A percentile compares a stretch with the other conserved stretches of the same genome.
These are phyloP conservation scores for Arthrobotrys sinensis DNA, from an alignment of 2,329 filamentous ascomycete species.

Conservation along the genomic window DNA sequence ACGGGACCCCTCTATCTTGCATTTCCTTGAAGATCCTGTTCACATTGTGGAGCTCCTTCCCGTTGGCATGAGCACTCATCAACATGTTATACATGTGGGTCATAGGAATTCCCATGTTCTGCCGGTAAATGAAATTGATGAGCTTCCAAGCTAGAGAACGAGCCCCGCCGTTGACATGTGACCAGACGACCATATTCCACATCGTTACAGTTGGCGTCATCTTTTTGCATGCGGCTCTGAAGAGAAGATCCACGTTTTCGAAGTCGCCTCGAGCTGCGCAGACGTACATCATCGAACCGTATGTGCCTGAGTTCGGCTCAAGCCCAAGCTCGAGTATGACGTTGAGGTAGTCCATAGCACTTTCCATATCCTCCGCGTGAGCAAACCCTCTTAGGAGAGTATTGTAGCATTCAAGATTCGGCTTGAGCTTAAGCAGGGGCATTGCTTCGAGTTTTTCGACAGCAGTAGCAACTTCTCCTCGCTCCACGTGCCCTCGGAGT, in stretches of 20 bases:
- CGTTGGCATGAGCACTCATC: conserved; percentile 56
- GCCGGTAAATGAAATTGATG: conserved; percentile 41
- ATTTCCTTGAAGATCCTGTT: conserved; percentile 61
- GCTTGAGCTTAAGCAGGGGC: conserved; percentile 70
- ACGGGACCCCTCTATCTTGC: conserved; percentile 62
- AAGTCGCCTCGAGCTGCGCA: conserved; percentile 81
- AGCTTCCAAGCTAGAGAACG: conserved; percentile 56
- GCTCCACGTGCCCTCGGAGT: conserved; percentile 79
- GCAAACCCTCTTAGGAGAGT: conserved; percentile 80
- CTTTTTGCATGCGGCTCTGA: conserved; percentile 65
- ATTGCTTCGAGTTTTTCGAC: conserved; percentile 77
- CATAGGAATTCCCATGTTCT: conserved; percentile 38
- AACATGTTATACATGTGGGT: conserved; percentile 61
- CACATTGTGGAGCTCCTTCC: conserved; percentile 38
- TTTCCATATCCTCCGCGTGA: conserved; percentile 77
- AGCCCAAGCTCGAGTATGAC: conserved; percentile 71
- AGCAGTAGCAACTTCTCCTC: conserved; percentile 76
- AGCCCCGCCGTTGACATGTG: conserved; percentile 55
- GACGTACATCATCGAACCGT: conserved; percentile 81
- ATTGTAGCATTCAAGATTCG: conserved; percentile 79
- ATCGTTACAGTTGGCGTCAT: conserved; percentile 39
- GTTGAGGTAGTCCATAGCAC: conserved; percentile 77
- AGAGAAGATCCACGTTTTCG: conserved; percentile 71
- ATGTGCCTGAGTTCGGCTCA: conserved; percentile 76
- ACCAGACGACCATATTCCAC: conserved; percentile 58